Evolutionary conservation across 345 rosid genomes (phyloP), one percentile per base, ranked within the genome.

Genomic region (Geranium rotundifolium): DNA sequence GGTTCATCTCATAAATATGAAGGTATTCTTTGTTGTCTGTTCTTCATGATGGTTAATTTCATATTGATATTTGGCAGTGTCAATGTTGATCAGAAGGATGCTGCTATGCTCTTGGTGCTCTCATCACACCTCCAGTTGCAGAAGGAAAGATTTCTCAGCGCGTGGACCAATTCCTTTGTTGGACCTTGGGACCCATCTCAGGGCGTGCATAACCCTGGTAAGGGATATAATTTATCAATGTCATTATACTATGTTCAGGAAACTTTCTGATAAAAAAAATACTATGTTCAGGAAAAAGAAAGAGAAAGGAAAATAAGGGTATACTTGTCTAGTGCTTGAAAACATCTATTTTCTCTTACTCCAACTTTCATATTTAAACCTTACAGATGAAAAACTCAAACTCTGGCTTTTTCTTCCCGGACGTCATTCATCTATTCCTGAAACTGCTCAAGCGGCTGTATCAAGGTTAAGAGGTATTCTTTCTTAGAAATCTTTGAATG

Each of bases 171-270:
- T 81, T 90, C 99, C 67, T 93, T 93, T 78, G 97, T 93, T 69
- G 99, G 99, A 75, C 99, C 99, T 73, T 93, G 99, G 99, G 99
- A 93, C 78, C 99, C 96, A 30, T 93, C 99, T 71, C 99, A 93
- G 75, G 99, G 99, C 62, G 67, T 90, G 73, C 88, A 93, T 70
- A 93, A 90, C 74, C 99, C 99, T 64, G 99, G 99, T 90, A 82
- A 75, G 84, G 66, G 59, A 65, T 60, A 56, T 56, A 19, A 56
- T 37, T 39, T 57, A 37, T 27, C 19, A 6, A 29, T 18, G 29
- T 17, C 16, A n/a, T n/a, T n/a, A n/a, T 23, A 23, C 27, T 23
- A 23, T 46, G 52, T 46, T 14, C 52, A 46, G 52, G 52, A 46
- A 46, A 46, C n/a, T n/a, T n/a, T n/a, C n/a, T n/a, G n/a, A n/a